Base-by-base conservation (phyloP, 768 basidiomycete species). In the Tephrocybe sp. region DNA sequence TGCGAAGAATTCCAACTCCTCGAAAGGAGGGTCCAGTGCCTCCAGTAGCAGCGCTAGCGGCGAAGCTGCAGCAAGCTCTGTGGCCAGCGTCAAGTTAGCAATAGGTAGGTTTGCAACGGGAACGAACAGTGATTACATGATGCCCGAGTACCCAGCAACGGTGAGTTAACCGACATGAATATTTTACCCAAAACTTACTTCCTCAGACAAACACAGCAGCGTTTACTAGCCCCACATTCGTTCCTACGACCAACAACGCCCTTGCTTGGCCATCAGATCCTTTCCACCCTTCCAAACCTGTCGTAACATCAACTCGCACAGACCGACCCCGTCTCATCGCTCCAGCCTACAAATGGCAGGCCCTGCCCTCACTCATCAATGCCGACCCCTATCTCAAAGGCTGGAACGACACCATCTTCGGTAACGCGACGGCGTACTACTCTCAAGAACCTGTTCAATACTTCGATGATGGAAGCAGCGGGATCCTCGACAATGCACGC, bases 301-400 rank as follows among this genome's bases (percentile, higher is more conserved):
- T 64, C 34, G 75, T 78, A n/a, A 83, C 84, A 30, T 67, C 65
- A 43, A 73, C 85, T 27, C 86, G 92, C 38, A 58, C 84, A 8
- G 86, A 91, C 60, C 88, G 95, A 53, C 97, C 97, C 22, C 88
- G 91, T 36, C 78, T 99, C 41, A 86, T 97, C 57, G 97, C 96
- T 13, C 93, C 96, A 19, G 60, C 77, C 9, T 94, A 93, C 78
- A 94, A 92, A 69, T 98, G 97, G 96, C 67, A 76, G 12, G 89
- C 83, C 11, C 82, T 99, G 21, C 83, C 87, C 4, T 62, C 64
- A 19, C 76, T 97, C 58, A 96, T 98, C 61, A 68, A 76, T 46
- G 79, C 73, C 44, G 92, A 98, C 64, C 83, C 90, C 3, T 98
- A 99, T 71, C 77, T 98, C 60, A 72, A 78, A 50, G 75, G 69